Evolutionary conservation across 495 filamentous ascomycete genomes (phyloP).

Genomic region (Aspergillus taichungensis): DNA sequence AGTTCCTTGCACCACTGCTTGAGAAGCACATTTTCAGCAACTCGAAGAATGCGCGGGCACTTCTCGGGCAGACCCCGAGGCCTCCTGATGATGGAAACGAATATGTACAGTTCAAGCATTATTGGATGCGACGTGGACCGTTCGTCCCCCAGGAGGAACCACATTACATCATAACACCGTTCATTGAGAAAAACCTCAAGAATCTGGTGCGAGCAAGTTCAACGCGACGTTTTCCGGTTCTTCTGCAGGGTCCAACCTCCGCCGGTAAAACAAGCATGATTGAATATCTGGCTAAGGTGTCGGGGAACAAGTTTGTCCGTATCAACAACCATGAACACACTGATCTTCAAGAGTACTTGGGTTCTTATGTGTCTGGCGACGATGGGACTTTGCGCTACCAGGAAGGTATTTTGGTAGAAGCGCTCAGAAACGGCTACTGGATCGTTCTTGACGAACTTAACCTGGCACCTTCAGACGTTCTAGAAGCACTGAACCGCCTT

Average conservation of each 20-base stretch:
- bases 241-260: constrained; percentile 96
- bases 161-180: constrained; percentile 95
- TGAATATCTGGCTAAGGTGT: constrained; percentile 89
- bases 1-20: constrained; percentile 67
- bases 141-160: constrained; percentile 58
- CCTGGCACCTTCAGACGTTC: constrained; percentile 87
- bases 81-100: constrained; percentile 63
- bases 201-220: constrained; percentile 90
- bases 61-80: constrained; percentile 65
- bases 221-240: constrained; percentile 81
- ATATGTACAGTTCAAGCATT: constrained; percentile 85
- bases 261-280: constrained; percentile 99
- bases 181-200: constrained; percentile 85
- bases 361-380: constrained; percentile 79
- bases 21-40: constrained; percentile 68
- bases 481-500: constrained; percentile 90
- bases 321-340: constrained; percentile 99
- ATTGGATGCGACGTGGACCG: constrained; percentile 78
- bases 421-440: constrained; percentile 89
- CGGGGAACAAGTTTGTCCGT: constrained; percentile 91
- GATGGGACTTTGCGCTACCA: constrained; percentile 83
- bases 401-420: constrained; percentile 90
- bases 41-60: constrained; percentile 53
- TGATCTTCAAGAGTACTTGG: constrained; percentile 95
- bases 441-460: constrained; percentile 97